Evolutionary conservation across 169 alveolate species (phyloP).

Genomic region (Ichthyophthirius multifiliis): DNA sequence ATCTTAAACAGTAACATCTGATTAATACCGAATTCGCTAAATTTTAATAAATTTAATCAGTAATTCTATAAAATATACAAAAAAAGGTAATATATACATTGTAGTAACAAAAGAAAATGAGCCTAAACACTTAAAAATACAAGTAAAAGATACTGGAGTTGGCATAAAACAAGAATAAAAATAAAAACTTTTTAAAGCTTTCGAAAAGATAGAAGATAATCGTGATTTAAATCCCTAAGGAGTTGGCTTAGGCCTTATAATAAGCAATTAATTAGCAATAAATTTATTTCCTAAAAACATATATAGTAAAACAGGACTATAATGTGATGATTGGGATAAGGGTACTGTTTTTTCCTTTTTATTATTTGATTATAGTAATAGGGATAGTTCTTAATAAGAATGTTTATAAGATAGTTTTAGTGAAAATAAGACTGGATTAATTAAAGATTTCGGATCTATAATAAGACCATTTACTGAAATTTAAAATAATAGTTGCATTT

Average conservation of each 20-base stretch:
- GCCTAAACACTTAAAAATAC: neutral
- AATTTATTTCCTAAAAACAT: neutral
- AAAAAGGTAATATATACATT: neutral
- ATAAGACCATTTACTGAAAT: neutral
- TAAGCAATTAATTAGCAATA: conserved; percentile 1
- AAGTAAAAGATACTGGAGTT: conserved; percentile 26
- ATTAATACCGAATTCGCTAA: neutral
- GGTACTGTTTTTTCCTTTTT: conserved; percentile 11
- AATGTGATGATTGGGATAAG: neutral
- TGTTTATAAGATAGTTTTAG: neutral
- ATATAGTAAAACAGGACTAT: neutral
- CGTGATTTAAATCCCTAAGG: conserved; percentile 18
- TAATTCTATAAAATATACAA: conserved; percentile 20
- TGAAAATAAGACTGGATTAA: neutral
- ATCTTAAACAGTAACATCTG: neutral
- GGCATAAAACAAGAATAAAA: conserved; percentile 19
- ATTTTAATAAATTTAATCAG: conserved; percentile 5
- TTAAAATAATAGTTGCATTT: neutral
- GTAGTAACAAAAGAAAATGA: neutral
- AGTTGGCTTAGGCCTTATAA: conserved; percentile 30
- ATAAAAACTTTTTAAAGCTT: conserved; percentile 15
- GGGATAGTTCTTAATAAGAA: neutral
- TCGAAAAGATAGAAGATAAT: conserved; percentile 32
- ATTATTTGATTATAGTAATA: neutral
- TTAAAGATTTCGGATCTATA: neutral